A percentile compares a stretch with the other conserved stretches of the same genome.
Evolutionary conservation across 1,284 basidiomycete species (phyloP).

Genomic region (Marasmius sp.): DNA sequence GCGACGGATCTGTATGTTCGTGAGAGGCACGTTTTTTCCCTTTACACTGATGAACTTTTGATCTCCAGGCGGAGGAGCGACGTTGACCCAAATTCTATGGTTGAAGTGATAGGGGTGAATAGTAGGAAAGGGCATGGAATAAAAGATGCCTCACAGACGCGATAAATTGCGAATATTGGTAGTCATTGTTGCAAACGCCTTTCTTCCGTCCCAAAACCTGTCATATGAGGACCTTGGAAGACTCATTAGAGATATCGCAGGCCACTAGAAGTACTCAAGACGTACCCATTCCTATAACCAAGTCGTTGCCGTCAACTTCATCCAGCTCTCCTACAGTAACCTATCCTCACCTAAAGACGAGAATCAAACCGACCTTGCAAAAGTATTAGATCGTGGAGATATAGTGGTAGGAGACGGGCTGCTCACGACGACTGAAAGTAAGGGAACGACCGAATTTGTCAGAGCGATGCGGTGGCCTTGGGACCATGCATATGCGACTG

Average conservation of each 20-base stretch:
- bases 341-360: constrained; percentile 65
- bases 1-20: constrained; percentile 56
- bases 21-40: constrained; percentile 51
- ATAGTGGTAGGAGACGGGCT: constrained; percentile 14
- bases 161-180: constrained; percentile 44
- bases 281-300: constrained; percentile 38
- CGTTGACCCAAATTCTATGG: constrained; percentile 75
- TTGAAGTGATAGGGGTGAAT: constrained; percentile 42
- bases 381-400: constrained; percentile 2
- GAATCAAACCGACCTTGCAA: constrained; percentile 67
- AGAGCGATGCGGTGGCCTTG: constrained; percentile 55
- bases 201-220: constrained; percentile 83
- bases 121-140: constrained; percentile 25
- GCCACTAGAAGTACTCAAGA: neutral
- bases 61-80: constrained; percentile 61
- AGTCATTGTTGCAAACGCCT: constrained; percentile 69
- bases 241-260: neutral
- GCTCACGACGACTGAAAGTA: constrained; percentile 87
- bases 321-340: constrained; percentile 1
- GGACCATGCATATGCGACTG: constrained; percentile 58
- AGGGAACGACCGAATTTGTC: constrained; percentile 77
- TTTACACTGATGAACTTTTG: constrained; percentile 40
- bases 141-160: neutral
- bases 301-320: constrained; percentile 2
- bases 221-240: constrained; percentile 71